Percentiles rank a stretch among this genome's conserved stretches.
Conservation (phyloP, 2,329 filamentous ascomycete genomes). For the Fusarium oligoseptatum region DNA sequence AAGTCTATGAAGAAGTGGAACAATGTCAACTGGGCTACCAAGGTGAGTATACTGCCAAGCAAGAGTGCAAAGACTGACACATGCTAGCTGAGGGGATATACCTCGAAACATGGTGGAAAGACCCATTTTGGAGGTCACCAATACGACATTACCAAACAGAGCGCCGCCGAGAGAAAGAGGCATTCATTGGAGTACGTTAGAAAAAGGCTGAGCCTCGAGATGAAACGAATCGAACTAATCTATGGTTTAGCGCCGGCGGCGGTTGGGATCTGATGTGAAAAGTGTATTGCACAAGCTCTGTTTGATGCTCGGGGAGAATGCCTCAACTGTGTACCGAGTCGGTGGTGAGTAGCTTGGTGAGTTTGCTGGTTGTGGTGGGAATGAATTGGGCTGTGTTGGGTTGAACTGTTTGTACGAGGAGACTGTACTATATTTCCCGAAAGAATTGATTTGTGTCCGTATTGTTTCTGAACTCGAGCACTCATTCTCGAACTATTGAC, state of each 20-base stretch:
- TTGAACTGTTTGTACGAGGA: neutral
- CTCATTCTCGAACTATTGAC: neutral
- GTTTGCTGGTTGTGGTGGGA: neutral
- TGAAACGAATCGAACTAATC: neutral
- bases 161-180: conserved; percentile 1
- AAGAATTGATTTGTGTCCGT: neutral
- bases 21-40: conserved; percentile 11
- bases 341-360: neutral
- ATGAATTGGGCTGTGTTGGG: neutral
- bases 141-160: conserved; percentile 23
- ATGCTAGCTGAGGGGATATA: neutral
- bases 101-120: neutral
- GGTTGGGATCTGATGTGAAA: neutral
- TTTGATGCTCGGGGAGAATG: neutral
- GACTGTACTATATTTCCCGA: neutral
- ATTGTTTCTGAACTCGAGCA: neutral
- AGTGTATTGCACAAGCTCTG: neutral
- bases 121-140: conserved; percentile 4
- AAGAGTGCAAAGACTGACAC: neutral
- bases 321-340: neutral
- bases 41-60: neutral
- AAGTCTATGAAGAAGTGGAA: conserved; percentile 18
- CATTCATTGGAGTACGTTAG: neutral
- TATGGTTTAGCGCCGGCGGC: neutral
- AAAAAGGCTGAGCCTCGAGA: neutral